These are phyloP conservation scores for Chytriomyces sp. DNA, from an alignment of 192 early-diverging fungal genomes.

Conservation along the genomic window DNA sequence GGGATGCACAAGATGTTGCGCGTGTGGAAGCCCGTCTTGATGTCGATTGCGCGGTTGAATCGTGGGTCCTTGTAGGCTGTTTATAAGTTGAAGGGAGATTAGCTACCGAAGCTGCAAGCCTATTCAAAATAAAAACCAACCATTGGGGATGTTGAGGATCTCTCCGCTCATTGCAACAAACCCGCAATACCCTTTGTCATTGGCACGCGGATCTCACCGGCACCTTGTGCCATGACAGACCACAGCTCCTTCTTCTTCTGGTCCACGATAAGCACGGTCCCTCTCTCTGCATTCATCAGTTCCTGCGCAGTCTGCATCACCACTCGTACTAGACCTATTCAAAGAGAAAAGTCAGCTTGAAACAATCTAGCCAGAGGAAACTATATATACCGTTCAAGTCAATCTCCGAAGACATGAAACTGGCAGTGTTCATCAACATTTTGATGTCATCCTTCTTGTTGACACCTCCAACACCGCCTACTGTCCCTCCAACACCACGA, in stretches of 20 bases:
- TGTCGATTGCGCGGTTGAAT: conserved; percentile 56
- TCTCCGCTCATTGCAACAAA: conserved; percentile 54
- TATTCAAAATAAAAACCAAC: conserved; percentile 25
- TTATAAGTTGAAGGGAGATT: too few relatives aligned
- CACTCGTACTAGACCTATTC: conserved; percentile 45
- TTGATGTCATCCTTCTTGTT: conserved; percentile 51
- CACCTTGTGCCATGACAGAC: conserved; percentile 59
- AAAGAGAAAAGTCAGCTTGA: not conserved
- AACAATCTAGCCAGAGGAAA: not conserved
- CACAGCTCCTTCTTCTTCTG: conserved; percentile 53
- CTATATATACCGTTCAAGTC: conserved; percentile 49
- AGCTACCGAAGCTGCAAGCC: too few relatives aligned
- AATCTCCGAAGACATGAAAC: conserved; percentile 47
- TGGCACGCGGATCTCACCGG: conserved; percentile 59
- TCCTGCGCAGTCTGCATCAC: conserved; percentile 61
- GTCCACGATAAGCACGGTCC: conserved; percentile 57
- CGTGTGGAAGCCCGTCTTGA: conserved; percentile 58
- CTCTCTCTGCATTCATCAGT: conserved; percentile 55
- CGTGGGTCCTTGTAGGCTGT: conserved; percentile 59
- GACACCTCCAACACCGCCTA: not conserved
- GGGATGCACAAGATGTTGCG: conserved; percentile 61
- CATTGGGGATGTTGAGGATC: conserved; percentile 56
- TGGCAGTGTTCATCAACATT: conserved; percentile 54
- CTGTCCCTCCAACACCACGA: not conserved
- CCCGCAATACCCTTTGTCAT: conserved; percentile 57